phyloP scores from a whole-genome alignment of 1,284 basidiomycete genomes.

The Cystobasidiaceae sp. region DNA sequence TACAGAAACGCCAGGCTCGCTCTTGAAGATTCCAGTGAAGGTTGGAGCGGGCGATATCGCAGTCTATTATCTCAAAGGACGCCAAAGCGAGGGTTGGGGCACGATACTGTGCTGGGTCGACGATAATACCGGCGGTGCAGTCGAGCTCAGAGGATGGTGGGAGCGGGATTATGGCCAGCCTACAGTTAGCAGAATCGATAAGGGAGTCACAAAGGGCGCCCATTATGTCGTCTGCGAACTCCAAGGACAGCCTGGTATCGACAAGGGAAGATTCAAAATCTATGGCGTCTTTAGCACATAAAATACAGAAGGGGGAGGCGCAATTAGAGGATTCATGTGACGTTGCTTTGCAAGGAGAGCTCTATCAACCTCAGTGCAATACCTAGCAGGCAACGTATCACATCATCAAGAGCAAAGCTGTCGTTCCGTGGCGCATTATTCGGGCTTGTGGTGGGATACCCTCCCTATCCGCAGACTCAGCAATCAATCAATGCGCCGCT shows the following conservation, averaged over 20 bases:
- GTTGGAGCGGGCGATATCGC: conserved; percentile 71
- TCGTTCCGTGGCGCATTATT: too few relatives aligned
- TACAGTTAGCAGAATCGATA: conserved; percentile 46
- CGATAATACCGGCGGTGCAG: conserved; percentile 54
- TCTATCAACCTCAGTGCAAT: too few relatives aligned
- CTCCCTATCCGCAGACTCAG: too few relatives aligned
- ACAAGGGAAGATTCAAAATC: conserved; percentile 30
- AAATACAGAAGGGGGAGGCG: too few relatives aligned
- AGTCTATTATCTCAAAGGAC: conserved; percentile 66
- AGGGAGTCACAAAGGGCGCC: conserved; percentile 39
- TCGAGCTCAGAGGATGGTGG: conserved; percentile 51
- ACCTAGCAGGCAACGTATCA: too few relatives aligned
- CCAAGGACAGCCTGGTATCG: conserved; percentile 35
- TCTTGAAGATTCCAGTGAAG: conserved; percentile 67
- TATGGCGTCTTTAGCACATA: conserved; percentile 30
- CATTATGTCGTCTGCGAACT: conserved; percentile 43
- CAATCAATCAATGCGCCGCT: too few relatives aligned
- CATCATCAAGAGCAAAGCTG: too few relatives aligned
- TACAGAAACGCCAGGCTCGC: conserved; percentile 67
- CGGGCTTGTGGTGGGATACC: too few relatives aligned
- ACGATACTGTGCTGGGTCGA: conserved; percentile 61
- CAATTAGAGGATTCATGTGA: too few relatives aligned
- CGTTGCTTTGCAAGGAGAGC: too few relatives aligned
- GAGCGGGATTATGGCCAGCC: conserved; percentile 49
- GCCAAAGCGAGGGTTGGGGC: conserved; percentile 56